Evolutionary conservation across 106 monocot genomes (phyloP), one percentile per base, ranked within the genome.

Genomic region (Allium sativum): DNA sequence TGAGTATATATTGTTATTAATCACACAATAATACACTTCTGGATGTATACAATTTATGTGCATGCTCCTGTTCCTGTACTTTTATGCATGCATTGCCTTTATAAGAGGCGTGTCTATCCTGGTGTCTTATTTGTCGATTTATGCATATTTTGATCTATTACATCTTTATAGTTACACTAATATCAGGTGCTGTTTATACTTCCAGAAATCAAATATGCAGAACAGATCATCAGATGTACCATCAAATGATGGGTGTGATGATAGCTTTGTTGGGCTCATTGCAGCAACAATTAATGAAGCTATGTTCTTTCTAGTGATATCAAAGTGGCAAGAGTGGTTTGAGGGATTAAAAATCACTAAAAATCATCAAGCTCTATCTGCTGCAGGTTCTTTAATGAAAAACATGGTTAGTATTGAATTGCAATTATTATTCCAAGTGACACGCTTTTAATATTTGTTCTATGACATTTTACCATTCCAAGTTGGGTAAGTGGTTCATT

Each of bases 281-380:
- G 87, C 91, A 19, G 77, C 77, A 64, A 98, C 91, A 69, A 74
- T 92, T 70, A 92, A 88, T 74, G 96, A 92, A 56, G 74, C 76
- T 1, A 82, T 88, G 84, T 79, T 87, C 52, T 78, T 71, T 60
- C 68, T 98, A 55, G 88, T 98, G 41, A 74, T 85, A 52, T 72
- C 78, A 9, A 91, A 84, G 60, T 98, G 91, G 91, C 96, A 80
- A 59, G 76, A 92, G 58, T 65, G 78, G 70, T 92, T 80, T 79
- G 96, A 98, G 21, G 62, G 73, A 6, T 74, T 98, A 72, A 98
- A 98, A 77, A 73, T 80, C 65, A 85, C 78, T 53, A 75, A 79
- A 45, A 76, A 92, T 41, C 76, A 85, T 52, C 91, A 88, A 70
- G 54, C 73, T 55, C 52, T 98, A 42, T 82, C 87, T 20, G 79